Evolutionary conservation across 2,329 filamentous ascomycete species (phyloP), one percentile per base, ranked within the genome.

Genomic region (Hypomyces perniciosus): DNA sequence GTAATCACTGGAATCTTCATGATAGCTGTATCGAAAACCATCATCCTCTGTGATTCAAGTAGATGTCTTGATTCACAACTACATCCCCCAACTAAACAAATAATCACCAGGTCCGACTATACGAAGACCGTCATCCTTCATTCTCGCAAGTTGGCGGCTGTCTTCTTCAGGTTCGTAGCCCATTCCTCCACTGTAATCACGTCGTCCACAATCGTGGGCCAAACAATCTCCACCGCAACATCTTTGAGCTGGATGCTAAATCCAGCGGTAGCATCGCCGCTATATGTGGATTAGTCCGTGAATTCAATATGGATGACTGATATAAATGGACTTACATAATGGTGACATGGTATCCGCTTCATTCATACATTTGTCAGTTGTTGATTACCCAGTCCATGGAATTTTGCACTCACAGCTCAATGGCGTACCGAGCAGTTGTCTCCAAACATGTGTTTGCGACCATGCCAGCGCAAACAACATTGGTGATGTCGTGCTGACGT

Each of bases 401-500:
- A 20, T 20, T 3, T 20, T 20, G 20, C 20, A 53, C 54, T 46
- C 38, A 55, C 54, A 53, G 41, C 12, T 58, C 56, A 31, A 49
- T 33, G 7, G 53, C 56, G 33, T 54, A 51, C 13, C 56, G 51
- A 12, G 56, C 55, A 7, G 56, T 58, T 5, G 51, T 26, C 40
- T 58, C 56, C 0, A 58, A 37, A 35, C 56, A 58, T 4, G 55
- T 56, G 42, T 58, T 58, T 20, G 55, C 51, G 2, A 54, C 48
- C 53, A 57, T 42, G 27, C 55, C 56, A 4, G 53, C 54, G 31
- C 48, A 51, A 29, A 57, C 51, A 13, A 58, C 28, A 13, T 58
- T 46, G 4, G 55, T 57, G 8, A 58, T 53, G 6, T 51, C 51
- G 5, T 40, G 44, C 20, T 56, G 48, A 8, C 35, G 48, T 4